phyloP scores from a whole-genome alignment of 768 basidiomycete genomes.

The Hirschioporus abietinus region DNA sequence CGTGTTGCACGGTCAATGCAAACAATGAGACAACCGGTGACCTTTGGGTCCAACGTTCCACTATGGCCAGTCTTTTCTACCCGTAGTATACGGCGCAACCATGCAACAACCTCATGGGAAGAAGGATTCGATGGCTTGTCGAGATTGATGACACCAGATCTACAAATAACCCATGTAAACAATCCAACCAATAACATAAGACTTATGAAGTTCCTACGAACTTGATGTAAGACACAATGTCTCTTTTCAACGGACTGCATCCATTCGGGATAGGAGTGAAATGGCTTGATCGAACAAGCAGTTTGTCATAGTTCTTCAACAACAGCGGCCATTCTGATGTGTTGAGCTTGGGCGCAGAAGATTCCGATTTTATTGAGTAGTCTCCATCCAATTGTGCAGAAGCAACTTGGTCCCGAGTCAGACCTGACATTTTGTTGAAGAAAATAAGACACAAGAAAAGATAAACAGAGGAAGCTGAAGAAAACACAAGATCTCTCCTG shows the following conservation, averaged over 20 bases:
- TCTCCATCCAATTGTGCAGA: constrained; percentile 71
- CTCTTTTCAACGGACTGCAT: constrained; percentile 91
- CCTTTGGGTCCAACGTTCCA: constrained; percentile 97
- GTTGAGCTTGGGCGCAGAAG: constrained; percentile 69
- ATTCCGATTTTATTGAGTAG: constrained; percentile 78
- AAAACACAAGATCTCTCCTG: background rate
- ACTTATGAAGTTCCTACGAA: constrained; percentile 26
- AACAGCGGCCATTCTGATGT: constrained; percentile 98
- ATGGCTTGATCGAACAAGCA: constrained; percentile 90
- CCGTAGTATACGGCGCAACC: constrained; percentile 93
- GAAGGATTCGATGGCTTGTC: constrained; percentile 99
- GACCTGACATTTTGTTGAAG: constrained; percentile 12
- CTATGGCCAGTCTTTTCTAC: constrained; percentile 99
- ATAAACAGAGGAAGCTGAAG: constrained; percentile 6
- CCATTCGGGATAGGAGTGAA: constrained; percentile 97
- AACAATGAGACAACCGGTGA: constrained; percentile 97
- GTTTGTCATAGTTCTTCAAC: constrained; percentile 98
- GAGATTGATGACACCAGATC: constrained; percentile 97
- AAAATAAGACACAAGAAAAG: background rate
- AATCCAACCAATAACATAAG: background rate
- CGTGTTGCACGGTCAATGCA: constrained; percentile 98
- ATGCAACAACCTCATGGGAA: constrained; percentile 98
- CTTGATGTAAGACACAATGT: constrained; percentile 90
- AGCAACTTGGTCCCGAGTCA: constrained; percentile 65
- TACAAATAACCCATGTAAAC: constrained; percentile 24